Percentiles rank a stretch among this genome's conserved stretches.
These are phyloP conservation scores for Nakazawaea pomicola DNA, from an alignment of 805 yeast species.

Conservation along the genomic window DNA sequence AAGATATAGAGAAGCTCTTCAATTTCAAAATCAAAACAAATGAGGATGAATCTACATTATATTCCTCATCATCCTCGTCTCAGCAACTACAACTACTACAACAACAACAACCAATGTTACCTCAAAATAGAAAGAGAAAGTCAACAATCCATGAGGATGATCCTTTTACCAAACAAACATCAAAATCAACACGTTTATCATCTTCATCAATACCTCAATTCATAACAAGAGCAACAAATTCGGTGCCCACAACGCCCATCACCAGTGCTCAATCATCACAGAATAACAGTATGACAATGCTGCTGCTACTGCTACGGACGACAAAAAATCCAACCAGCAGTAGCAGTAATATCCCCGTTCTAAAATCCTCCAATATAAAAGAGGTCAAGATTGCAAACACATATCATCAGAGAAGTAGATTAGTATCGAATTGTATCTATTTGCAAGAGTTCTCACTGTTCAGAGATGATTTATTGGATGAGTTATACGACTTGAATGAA, in stretches of 20 bases:
- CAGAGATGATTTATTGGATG: constrained; percentile 11
- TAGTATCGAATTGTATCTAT: constrained; percentile 9
- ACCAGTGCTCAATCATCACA: too few species aligned
- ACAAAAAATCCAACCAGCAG: neutral
- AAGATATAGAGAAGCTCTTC: constrained; percentile 13
- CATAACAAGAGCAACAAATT: neutral
- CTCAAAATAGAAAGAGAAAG: too few species aligned
- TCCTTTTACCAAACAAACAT: neutral
- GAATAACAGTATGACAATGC: too few species aligned
- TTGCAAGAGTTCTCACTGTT: constrained; percentile 10
- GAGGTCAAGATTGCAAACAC: neutral
- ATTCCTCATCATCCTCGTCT: neutral
- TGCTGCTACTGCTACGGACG: too few species aligned
- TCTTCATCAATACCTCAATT: neutral
- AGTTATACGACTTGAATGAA: constrained; percentile 9
- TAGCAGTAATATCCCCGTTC: neutral
- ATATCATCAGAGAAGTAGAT: too few species aligned
- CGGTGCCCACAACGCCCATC: neutral
- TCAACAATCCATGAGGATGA: too few species aligned
- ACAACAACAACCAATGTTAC: neutral
- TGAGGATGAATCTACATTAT: constrained; percentile 2
- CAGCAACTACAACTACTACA: neutral
- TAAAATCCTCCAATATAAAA: too few species aligned
- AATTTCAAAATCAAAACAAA: constrained; percentile 10
- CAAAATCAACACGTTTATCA: neutral